phyloP scores from a whole-genome alignment of 2,329 filamentous ascomycete species.

The Cyphellophora attinorum region DNA sequence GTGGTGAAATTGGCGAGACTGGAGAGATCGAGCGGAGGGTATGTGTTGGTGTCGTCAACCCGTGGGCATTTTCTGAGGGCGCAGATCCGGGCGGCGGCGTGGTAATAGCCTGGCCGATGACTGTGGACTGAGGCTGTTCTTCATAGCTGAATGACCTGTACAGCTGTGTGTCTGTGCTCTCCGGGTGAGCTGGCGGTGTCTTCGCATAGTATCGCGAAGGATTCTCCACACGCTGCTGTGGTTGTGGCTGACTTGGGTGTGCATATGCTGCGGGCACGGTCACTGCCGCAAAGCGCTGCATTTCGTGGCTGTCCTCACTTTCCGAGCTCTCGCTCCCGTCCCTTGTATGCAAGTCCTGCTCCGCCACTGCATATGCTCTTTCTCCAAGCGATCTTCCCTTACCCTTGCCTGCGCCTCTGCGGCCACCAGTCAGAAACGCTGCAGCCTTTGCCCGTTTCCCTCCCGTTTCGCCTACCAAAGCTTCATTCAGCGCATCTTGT shows the following conservation, averaged over 20 bases:
- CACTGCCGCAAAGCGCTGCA: background rate
- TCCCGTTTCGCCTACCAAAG: background rate
- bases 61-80: too few relatives aligned
- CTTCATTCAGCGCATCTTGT: background rate
- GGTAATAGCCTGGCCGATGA: background rate
- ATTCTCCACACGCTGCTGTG: background rate
- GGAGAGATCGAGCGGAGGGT: background rate
- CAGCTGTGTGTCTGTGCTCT: background rate
- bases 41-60: background rate
- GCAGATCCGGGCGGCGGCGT: background rate
- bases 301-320: background rate
- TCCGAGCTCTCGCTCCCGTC: background rate
- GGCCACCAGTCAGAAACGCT: background rate
- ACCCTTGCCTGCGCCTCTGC: background rate
- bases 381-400: background rate
- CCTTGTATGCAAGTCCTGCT: too few relatives aligned
- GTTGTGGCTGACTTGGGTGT: background rate
- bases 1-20: background rate
- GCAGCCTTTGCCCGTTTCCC: background rate
- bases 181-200: background rate
- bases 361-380: too few relatives aligned
- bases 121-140: too few relatives aligned
- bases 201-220: background rate
- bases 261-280: background rate
- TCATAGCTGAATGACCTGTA: background rate